These are phyloP conservation scores for Gossypium stocksii DNA, from an alignment of 345 rosid genomes.

Conservation along the genomic window DNA sequence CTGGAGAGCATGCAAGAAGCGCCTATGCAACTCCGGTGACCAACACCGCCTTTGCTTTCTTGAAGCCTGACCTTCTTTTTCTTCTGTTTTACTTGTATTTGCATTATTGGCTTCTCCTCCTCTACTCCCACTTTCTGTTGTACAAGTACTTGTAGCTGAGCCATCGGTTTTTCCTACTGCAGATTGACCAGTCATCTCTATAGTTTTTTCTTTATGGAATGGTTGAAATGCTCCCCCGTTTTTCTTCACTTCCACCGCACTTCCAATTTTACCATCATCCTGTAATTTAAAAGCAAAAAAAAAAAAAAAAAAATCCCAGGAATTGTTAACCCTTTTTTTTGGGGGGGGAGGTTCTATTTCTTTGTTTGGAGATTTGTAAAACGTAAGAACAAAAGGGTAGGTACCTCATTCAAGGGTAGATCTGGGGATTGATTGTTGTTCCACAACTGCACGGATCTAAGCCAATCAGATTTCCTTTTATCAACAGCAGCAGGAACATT, in stretches of 20 bases:
- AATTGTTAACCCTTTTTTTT: background rate
- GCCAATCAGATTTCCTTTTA: conserved; percentile 90
- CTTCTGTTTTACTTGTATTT: conserved; percentile 31
- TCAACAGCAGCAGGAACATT: conserved; percentile 4
- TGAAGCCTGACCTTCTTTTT: conserved; percentile 37
- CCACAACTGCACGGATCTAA: conserved; percentile 96
- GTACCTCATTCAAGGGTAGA: conserved; percentile 45
- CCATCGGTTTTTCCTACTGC: conserved; percentile 25
- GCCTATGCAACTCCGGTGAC: conserved; percentile 91
- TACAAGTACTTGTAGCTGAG: conserved; percentile 42
- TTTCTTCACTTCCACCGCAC: conserved; percentile 58
- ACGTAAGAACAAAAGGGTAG: background rate
- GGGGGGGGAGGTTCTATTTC: background rate
- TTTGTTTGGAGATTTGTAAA: conserved; percentile 19
- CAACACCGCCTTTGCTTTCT: conserved; percentile 86
- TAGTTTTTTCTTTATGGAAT: conserved; percentile 44
- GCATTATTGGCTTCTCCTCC: background rate
- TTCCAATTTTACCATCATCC: conserved; percentile 47
- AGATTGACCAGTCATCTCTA: conserved; percentile 26
- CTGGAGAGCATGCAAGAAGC: conserved; percentile 79
- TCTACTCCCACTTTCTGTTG: conserved; percentile 28
- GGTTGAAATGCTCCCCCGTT: conserved; percentile 79
- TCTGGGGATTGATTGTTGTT: conserved; percentile 52
- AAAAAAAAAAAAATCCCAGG: background rate
- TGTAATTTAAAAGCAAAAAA: background rate